These are phyloP conservation scores for Baudoinia panamericana DNA, from an alignment of 495 filamentous ascomycete species.

Conservation along the genomic window DNA sequence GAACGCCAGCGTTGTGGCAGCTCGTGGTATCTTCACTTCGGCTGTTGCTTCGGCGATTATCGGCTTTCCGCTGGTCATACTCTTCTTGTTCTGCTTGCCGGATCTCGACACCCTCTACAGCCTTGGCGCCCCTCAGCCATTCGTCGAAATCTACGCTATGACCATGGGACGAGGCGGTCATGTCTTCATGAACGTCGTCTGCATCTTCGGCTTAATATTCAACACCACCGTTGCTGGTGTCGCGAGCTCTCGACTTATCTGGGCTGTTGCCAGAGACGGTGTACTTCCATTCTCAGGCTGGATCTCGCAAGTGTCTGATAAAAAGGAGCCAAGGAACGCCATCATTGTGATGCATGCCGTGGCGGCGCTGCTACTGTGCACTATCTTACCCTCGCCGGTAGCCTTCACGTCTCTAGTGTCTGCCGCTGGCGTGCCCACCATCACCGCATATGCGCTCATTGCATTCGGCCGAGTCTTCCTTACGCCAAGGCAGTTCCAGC, in stretches of 20 bases:
- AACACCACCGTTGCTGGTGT: conserved; percentile 44
- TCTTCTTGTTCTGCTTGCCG: conserved; percentile 41
- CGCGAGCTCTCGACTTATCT: conserved; percentile 43
- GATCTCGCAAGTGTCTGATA: conserved; percentile 37
- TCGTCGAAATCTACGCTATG: conserved; percentile 41
- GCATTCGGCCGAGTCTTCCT: conserved; percentile 39
- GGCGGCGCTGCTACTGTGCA: conserved; percentile 38
- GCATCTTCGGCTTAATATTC: conserved; percentile 31
- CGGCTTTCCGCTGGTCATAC: conserved; percentile 39
- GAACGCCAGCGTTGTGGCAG: conserved; percentile 41
- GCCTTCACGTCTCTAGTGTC: conserved; percentile 43
- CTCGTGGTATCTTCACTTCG: conserved; percentile 44
- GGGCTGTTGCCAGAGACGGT: conserved; percentile 43
- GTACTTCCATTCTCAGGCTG: conserved; percentile 44
- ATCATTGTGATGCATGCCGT: conserved; percentile 43
- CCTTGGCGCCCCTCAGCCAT: conserved; percentile 41
- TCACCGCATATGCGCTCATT: conserved; percentile 42
- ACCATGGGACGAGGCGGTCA: conserved; percentile 41
- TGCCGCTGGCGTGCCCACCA: conserved; percentile 33
- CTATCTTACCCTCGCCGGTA: conserved; percentile 39
- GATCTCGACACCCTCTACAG: conserved; percentile 26
- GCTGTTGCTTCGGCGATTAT: conserved; percentile 39
- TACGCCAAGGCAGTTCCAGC: conserved; percentile 29
- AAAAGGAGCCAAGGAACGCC: conserved; percentile 41
- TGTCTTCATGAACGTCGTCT: conserved; percentile 42